A percentile compares a stretch with the other conserved stretches of the same genome.
Evolutionary conservation across 2,329 filamentous ascomycete species (phyloP).

Genomic region (Cercospora sp.): DNA sequence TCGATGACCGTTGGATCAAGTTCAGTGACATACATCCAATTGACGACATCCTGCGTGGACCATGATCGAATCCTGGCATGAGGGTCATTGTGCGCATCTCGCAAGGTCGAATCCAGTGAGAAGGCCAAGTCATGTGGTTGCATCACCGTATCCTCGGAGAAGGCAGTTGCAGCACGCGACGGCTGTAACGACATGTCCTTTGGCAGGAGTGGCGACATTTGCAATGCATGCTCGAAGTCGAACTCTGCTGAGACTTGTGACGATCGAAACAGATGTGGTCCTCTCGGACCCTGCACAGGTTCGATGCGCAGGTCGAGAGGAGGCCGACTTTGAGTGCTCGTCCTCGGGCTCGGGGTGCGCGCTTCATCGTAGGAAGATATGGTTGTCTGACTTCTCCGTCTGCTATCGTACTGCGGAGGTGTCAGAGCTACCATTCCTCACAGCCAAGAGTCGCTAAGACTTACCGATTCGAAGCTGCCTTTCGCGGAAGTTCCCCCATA

Average conservation of each 20-base stretch:
- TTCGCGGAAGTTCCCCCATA: slow-evolving; percentile 56
- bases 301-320: slow-evolving; percentile 63
- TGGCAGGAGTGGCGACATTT: slow-evolving; percentile 72
- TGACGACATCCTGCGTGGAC: slow-evolving; percentile 74
- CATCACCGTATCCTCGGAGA: slow-evolving; percentile 40
- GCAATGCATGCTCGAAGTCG: slow-evolving; percentile 55
- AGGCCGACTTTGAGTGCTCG: slow-evolving; percentile 54
- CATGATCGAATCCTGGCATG: slow-evolving; percentile 56
- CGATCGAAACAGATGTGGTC: slow-evolving; percentile 81
- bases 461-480: slow-evolving; percentile 69
- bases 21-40: slow-evolving; percentile 82
- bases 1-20: slow-evolving; percentile 76
- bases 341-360: slow-evolving; percentile 69
- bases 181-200: slow-evolving; percentile 51
- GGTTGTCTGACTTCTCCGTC: slow-evolving; percentile 78
- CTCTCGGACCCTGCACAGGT: slow-evolving; percentile 74
- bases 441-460: slow-evolving; percentile 35
- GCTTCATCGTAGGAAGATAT: slow-evolving; percentile 84
- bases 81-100: slow-evolving; percentile 20
- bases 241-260: slow-evolving; percentile 62
- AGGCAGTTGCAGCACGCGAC: slow-evolving; percentile 44
- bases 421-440: slow-evolving; percentile 19
- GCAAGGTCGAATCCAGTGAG: slow-evolving; percentile 34
- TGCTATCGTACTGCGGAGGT: slow-evolving; percentile 43
- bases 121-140: slow-evolving; percentile 31